A percentile compares a stretch with the other conserved stretches of the same genome.
Evolutionary conservation across 306 rosid genomes (phyloP).

Genomic region (Prunus salicina): DNA sequence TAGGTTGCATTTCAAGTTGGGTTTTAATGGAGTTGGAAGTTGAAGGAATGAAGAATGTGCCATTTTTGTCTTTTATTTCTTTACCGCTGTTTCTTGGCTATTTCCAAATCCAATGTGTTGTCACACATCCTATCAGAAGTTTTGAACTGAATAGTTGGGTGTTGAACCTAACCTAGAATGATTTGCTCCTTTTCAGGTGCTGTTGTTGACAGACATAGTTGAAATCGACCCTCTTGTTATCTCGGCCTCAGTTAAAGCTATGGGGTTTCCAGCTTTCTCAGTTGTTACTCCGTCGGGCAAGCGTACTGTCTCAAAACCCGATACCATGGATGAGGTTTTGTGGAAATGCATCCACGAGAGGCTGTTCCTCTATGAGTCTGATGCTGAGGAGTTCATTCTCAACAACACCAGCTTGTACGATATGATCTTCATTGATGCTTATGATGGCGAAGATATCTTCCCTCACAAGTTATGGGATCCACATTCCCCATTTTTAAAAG

Average conservation of each 20-base stretch:
- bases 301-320: conserved; percentile 42
- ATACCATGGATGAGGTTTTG: conserved; percentile 46
- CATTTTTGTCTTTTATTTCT: neutral
- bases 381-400: conserved; percentile 70
- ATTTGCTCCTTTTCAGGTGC: conserved; percentile 60
- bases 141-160: neutral
- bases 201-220: conserved; percentile 44
- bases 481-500: conserved; percentile 57
- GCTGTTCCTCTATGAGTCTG: conserved; percentile 68
- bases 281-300: conserved; percentile 59
- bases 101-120: neutral
- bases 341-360: conserved; percentile 92
- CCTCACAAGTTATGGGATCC: conserved; percentile 77
- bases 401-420: conserved; percentile 51
- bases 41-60: neutral
- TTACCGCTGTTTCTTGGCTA: neutral
- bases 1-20: conserved; percentile 16
- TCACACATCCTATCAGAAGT: neutral
- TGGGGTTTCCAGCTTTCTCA: conserved; percentile 91
- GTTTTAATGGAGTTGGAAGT: neutral
- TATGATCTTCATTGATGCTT: conserved; percentile 84
- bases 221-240: conserved; percentile 93
- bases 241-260: conserved; percentile 79
- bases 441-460: conserved; percentile 85
- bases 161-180: conserved; percentile 2